Percentiles rank a stretch among this genome's conserved stretches.
Evolutionary conservation across 352 stramenopile species (phyloP).

Genomic region (Labyrinthula sp.): DNA sequence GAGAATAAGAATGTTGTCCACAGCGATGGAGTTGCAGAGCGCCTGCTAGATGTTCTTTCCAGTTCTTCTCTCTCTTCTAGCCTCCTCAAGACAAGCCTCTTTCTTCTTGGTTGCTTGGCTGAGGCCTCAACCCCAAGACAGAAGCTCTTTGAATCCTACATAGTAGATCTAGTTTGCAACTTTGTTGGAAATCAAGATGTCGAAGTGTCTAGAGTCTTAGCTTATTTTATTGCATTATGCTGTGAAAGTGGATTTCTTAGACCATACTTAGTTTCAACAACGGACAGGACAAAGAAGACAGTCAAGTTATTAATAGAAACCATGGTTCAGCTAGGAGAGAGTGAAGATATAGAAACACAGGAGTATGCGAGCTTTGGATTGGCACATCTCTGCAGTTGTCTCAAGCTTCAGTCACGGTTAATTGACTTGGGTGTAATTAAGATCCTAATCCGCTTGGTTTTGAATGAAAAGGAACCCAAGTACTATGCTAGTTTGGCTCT

Average conservation of each 20-base stretch:
- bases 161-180: too few species aligned
- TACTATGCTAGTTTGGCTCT: constrained; percentile 82
- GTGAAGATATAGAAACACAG: constrained; percentile 80
- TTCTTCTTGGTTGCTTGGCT: too few species aligned
- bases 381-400: constrained; percentile 73
- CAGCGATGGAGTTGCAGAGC: too few species aligned
- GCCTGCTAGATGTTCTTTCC: too few species aligned
- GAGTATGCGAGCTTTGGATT: constrained; percentile 83
- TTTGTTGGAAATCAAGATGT: constrained; percentile 56
- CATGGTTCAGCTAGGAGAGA: constrained; percentile 59
- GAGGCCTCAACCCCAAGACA: too few species aligned
- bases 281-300: constrained; percentile 55
- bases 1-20: too few species aligned
- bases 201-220: constrained; percentile 66
- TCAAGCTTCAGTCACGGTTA: constrained; percentile 61
- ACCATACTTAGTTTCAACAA: constrained; percentile 70
- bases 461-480: constrained; percentile 63
- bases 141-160: too few species aligned
- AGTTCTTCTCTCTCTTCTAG: too few species aligned
- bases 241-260: too few species aligned
- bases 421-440: constrained; percentile 64
- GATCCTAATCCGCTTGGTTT: constrained; percentile 83
- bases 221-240: constrained; percentile 70
- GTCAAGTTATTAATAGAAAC: constrained; percentile 61
- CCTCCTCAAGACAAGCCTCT: too few species aligned